Conservation (phyloP, 2,329 filamentous ascomycete genomes). For the Acrodontium crateriforme region DNA sequence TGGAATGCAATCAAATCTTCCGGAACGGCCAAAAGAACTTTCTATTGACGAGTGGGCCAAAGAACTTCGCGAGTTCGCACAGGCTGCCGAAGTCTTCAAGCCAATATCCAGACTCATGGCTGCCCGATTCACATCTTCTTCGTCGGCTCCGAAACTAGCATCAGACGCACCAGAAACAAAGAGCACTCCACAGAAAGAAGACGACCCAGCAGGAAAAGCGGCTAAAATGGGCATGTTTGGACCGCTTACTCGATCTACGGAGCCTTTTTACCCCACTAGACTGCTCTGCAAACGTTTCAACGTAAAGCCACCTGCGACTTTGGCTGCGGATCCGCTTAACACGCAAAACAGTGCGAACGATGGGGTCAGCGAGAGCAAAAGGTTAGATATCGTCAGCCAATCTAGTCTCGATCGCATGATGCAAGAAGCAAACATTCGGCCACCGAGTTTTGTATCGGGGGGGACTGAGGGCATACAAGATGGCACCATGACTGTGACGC, state of each 20-base stretch:
- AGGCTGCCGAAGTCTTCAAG: conserved; percentile 68
- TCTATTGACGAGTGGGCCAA: conserved; percentile 61
- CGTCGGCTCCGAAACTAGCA: conserved; percentile 20
- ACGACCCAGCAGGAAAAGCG: conserved; percentile 72
- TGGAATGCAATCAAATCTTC: conserved; percentile 44
- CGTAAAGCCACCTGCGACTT: conserved; percentile 61
- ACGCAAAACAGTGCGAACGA: no score
- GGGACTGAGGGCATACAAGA: conserved; percentile 10
- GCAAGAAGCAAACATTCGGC: conserved; percentile 26
- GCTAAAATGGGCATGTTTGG: conserved; percentile 90
- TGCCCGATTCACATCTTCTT: conserved; percentile 67
- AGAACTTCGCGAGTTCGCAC: conserved; percentile 66
- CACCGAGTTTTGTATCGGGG: conserved; percentile 4
- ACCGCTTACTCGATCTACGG: conserved; percentile 58
- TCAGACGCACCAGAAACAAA: conserved; percentile 17
- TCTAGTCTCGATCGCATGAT: conserved; percentile 43
- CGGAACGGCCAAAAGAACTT: conserved; percentile 38
- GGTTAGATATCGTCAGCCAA: conserved; percentile 41
- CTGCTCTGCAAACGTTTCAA: conserved; percentile 92
- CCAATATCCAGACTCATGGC: conserved; percentile 90
- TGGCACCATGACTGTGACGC: conserved; percentile 5
- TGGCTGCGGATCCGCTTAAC: conserved; percentile 37
- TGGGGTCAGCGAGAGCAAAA: conserved; percentile 37
- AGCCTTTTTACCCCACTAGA: conserved; percentile 65
- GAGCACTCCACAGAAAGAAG: conserved; percentile 34